Evolutionary conservation across 495 filamentous ascomycete species (phyloP), one percentile per base, ranked within the genome.

Genomic region (Daldinia vernicosa): DNA sequence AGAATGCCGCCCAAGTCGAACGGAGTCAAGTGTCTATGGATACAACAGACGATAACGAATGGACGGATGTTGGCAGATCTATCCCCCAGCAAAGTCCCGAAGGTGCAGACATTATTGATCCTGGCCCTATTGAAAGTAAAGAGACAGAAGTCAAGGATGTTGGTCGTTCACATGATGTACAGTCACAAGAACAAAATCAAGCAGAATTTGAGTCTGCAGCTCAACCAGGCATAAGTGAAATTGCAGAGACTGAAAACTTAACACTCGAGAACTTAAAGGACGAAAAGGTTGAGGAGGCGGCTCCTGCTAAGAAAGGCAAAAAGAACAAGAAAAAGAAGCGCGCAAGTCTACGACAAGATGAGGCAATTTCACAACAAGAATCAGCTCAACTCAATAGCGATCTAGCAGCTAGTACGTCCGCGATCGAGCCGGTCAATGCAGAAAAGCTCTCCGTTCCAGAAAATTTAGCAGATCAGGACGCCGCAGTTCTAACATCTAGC

Each of bases 1-100:
- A 64, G 7, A n/a, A 17, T 12, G 51, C 39, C 37, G 0, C 47
- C 4, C 66, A 69, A 55, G 60, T 64, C 26, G 72, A 77, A 19
- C 11, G 12, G 0, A 53, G 19, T 45, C 27, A 69, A 32, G 43
- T 17, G 45, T 33, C 52, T 57, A 22, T 28, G 28, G 60, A 66
- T 30, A 53, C 15, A 22, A 40, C 35, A 14, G 8, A 26, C 35
- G 43, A 15, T 32, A 61, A 58, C 7, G 57, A 71, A 17, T 40
- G 32, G 33, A 12, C 43, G 30, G 66, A 73, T 27, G 66, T 66
- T 51, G 50, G 61, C 50, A 35, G 47, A 22, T 45, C 52, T 52
- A 59, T 65, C 43, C 22, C 50, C 27, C 35, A 61, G 39, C 26
- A 56, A 24, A 56, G 19, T 5, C 19, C 32, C 28, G 45, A 60